A percentile compares a stretch with the other conserved stretches of the same genome.
Conservation (phyloP, 2,329 filamentous ascomycete species). For the Dactylellina cionopaga region DNA sequence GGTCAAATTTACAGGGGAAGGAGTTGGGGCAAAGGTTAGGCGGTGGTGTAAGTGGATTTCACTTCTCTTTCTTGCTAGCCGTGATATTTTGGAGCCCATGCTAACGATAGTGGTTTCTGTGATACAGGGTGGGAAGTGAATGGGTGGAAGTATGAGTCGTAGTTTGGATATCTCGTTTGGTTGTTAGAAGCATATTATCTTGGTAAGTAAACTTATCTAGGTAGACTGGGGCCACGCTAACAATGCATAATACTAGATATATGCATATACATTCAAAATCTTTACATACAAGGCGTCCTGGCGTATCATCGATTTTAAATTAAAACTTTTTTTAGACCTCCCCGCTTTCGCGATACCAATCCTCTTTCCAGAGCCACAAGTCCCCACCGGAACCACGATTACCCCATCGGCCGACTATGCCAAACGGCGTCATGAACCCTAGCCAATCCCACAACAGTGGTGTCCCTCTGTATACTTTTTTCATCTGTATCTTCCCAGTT, state of each 20-base stretch:
- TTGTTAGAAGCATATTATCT: conserved; percentile 1
- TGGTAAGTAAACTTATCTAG: conserved; percentile 4
- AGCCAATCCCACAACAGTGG: conserved; percentile 27
- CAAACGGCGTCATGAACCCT: conserved; percentile 45
- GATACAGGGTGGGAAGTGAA: conserved; percentile 46
- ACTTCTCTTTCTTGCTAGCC: not conserved
- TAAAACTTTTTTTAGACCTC: conserved; percentile 8
- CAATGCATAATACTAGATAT: conserved; percentile 3
- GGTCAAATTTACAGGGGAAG: conserved; percentile 78
- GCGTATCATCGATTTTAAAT: not conserved
- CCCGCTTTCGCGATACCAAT: conserved; percentile 16
- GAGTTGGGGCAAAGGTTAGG: conserved; percentile 78
- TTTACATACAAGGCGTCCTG: not conserved
- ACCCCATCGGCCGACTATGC: conserved; percentile 44
- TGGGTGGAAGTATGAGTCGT: conserved; percentile 32
- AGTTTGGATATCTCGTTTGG: not conserved
- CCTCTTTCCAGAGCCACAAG: conserved; percentile 49
- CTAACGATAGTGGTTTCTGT: not conserved
- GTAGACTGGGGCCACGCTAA: not conserved
- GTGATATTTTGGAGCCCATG: not conserved
- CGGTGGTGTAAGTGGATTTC: conserved; percentile 75
- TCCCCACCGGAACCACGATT: conserved; percentile 3
- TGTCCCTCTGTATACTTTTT: conserved; percentile 10
- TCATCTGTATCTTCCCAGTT: conserved; percentile 32
- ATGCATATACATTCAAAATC: too few species aligned